Percentiles rank a stretch among this genome's conserved stretches.
These are phyloP conservation scores for Tetrahymena borealis DNA, from an alignment of 73 alveolate species.

Conservation along the genomic window DNA sequence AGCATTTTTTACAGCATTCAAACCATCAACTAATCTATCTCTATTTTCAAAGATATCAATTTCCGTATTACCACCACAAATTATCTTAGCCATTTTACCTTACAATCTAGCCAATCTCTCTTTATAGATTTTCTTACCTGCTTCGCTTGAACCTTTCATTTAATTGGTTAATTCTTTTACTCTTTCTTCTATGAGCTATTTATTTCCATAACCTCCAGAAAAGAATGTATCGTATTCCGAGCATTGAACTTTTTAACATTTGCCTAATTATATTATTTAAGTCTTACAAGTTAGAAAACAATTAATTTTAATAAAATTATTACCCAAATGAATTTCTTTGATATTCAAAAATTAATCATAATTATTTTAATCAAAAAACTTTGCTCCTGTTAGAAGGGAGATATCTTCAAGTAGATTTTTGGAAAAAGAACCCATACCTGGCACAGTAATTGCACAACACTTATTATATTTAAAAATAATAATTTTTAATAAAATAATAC, in stretches of 20 bases:
- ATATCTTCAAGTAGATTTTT: constrained; percentile 64
- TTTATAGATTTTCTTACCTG: constrained; percentile 31
- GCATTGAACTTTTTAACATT: constrained; percentile 13
- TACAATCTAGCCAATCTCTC: constrained; percentile 69
- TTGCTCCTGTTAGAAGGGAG: constrained; percentile 60
- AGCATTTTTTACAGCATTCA: constrained; percentile 81
- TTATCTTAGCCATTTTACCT: constrained; percentile 62
- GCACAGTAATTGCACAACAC: constrained; percentile 73
- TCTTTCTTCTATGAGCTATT: constrained; percentile 50
- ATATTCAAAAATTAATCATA: constrained; percentile 18
- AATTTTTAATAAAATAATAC: neutral
- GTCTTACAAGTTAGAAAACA: neutral
- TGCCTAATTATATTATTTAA: neutral
- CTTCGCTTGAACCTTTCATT: constrained; percentile 40
- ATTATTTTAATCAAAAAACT: constrained; percentile 42
- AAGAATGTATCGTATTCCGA: constrained; percentile 55
- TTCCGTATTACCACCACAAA: constrained; percentile 74
- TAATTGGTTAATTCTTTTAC: constrained; percentile 9
- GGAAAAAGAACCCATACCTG: constrained; percentile 68
- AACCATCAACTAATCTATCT: constrained; percentile 78
- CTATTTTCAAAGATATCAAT: constrained; percentile 68
- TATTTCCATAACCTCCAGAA: constrained; percentile 55
- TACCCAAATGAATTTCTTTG: constrained; percentile 50
- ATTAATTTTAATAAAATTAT: constrained; percentile 27
- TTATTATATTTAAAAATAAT: neutral